Base-by-base conservation (phyloP, 1,139 yeast species). In the Lodderomyces parapsilosis region DNA sequence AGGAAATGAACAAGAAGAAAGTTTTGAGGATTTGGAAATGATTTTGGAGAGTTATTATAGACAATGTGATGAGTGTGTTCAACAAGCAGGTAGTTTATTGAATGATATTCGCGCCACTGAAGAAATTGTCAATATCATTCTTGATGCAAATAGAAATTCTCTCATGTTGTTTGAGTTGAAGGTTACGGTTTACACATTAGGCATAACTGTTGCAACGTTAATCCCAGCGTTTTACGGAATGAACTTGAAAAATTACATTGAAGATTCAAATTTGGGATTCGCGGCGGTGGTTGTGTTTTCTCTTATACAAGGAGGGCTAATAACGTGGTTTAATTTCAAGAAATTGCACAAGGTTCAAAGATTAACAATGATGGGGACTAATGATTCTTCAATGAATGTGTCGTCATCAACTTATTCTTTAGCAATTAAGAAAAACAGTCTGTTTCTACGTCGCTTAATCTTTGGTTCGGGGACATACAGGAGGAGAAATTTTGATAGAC, bases 41-140 rank as follows among this genome's bases (percentile, higher is more conserved):
- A 76, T 94, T 45, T 65, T 94, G 33, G 99, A 94, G 59, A 81
- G 96, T 0, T 94, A 94, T 65, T 90, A 89, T 65, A 87, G 89
- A 48, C 98, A 93, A 56, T 87, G 96, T 61, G 99, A 94, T 57
- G 99, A 94, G 63, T 86, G 89, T 56, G 99, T 93, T 2, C 99
- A 93, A 60, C 90, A 89, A 45, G 86, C 96, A 0, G 96, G 89
- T 39, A 84, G 91, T 27, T 68, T 90, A 44, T 81, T 88, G 28
- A 79, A 83, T 50, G 96, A 93, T 62, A 93, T 94, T 53, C 80
- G 84, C 49, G 89, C 95, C 13, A 93, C 99, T 0, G 99, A 94
- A 59, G 99, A 94, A 59, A 90, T 94, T 56, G 94, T 90, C 47
- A 94, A 94, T 60, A 93, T 94, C 55, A 89, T 94, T 45, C 67